These are phyloP conservation scores for Lecanoromycetidae sp. DNA, from an alignment of 2,329 filamentous ascomycete genomes.

Conservation along the genomic window DNA sequence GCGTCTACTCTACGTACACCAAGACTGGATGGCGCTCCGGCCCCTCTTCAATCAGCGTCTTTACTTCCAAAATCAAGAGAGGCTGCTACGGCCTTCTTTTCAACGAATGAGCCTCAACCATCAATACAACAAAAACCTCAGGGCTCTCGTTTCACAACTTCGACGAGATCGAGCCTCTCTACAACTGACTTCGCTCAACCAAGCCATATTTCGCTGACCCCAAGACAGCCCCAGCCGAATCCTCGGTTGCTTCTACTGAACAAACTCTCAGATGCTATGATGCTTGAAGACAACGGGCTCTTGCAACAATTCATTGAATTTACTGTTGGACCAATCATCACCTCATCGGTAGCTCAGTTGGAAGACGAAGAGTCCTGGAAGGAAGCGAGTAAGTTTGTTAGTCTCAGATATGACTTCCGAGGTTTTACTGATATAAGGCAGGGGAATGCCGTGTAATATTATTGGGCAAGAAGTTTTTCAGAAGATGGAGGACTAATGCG, in stretches of 20 bases:
- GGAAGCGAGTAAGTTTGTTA: constrained; percentile 17
- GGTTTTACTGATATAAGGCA: constrained; percentile 18
- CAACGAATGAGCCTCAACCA: background rate
- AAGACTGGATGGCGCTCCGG: too few species aligned
- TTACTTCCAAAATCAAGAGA: too few species aligned
- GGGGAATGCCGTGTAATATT: constrained; percentile 24
- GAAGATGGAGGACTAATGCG: constrained; percentile 27
- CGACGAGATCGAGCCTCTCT: background rate
- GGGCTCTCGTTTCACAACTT: background rate
- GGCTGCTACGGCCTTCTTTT: background rate
- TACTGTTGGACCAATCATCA: constrained; percentile 26
- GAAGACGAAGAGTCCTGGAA: constrained; percentile 20
- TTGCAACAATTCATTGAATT: constrained; percentile 35
- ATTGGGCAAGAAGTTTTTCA: constrained; percentile 27
- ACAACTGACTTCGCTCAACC: background rate
- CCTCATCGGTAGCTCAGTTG: constrained; percentile 24
- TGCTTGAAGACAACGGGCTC: constrained; percentile 25
- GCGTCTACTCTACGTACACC: too few species aligned
- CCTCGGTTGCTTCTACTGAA: constrained; percentile 7
- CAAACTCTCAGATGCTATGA: constrained; percentile 6
- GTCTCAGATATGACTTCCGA: background rate
- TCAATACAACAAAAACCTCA: background rate
- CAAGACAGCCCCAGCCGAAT: background rate
- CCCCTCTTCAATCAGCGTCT: too few species aligned
- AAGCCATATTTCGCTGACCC: background rate